A percentile compares a stretch with the other conserved stretches of the same genome.
Evolutionary conservation across 129 eudicot genomes (phyloP).

Genomic region (Arctium lappa): DNA sequence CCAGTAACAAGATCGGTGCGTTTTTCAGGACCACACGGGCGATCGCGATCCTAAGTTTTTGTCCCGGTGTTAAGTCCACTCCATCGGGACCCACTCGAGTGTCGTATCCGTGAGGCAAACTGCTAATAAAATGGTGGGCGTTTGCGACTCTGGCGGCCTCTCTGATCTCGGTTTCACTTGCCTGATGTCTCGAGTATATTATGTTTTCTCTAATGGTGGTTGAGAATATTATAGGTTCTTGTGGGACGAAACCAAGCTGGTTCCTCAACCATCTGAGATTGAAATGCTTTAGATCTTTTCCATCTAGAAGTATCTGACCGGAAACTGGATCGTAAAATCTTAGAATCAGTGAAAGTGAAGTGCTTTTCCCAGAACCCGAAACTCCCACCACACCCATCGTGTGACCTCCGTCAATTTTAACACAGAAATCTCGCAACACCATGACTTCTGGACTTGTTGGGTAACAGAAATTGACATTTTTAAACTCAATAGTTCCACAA

Average conservation of each 20-base stretch:
- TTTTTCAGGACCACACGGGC: conserved; percentile 64
- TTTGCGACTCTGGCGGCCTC: conserved; percentile 69
- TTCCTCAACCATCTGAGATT: conserved; percentile 64
- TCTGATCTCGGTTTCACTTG: conserved; percentile 60
- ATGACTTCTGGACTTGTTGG: conserved; percentile 46
- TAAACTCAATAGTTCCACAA: conserved; percentile 55
- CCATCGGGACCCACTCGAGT: conserved; percentile 56
- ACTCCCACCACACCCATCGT: conserved; percentile 62
- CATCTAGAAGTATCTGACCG: conserved; percentile 53
- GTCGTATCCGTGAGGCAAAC: conserved; percentile 65
- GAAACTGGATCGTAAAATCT: conserved; percentile 59
- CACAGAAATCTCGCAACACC: conserved; percentile 52
- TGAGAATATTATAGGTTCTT: conserved; percentile 63
- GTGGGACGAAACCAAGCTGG: conserved; percentile 59
- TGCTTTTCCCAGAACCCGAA: conserved; percentile 69
- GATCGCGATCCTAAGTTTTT: conserved; percentile 52
- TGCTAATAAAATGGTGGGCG: conserved; percentile 63
- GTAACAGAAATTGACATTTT: conserved; percentile 47
- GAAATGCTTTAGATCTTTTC: conserved; percentile 43
- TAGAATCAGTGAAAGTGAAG: conserved; percentile 49
- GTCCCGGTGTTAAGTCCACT: conserved; percentile 55
- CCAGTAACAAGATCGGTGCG: conserved; percentile 61
- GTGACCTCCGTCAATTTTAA: conserved; percentile 56
- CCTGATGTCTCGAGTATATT: conserved; percentile 44
- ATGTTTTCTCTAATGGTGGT: conserved; percentile 69